Evolutionary conservation across 176 grass and related monocot genomes (phyloP).

Genomic region (Bonia amplexicaulis): DNA sequence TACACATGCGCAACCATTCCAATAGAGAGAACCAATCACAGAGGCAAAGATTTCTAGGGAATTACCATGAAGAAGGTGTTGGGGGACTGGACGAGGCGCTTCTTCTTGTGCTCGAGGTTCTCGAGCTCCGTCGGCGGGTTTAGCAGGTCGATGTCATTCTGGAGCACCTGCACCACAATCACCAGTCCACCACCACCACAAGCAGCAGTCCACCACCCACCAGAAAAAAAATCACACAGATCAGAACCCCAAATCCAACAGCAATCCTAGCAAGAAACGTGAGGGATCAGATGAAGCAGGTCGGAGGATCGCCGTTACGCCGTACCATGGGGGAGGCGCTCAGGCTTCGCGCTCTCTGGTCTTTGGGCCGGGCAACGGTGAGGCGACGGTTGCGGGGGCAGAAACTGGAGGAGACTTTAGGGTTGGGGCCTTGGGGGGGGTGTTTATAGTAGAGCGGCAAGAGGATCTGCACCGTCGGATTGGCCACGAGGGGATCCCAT

Average conservation of each 20-base stretch:
- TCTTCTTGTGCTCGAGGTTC: conserved; percentile 89
- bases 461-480: conserved; percentile 3
- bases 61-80: conserved; percentile 82
- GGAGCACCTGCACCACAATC: conserved; percentile 42
- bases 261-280: neutral
- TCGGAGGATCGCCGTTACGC: neutral
- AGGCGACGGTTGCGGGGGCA: neutral
- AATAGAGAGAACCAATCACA: neutral
- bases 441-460: neutral
- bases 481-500: neutral
- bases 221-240: neutral
- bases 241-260: neutral
- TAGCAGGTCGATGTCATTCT: conserved; percentile 81
- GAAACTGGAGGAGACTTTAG: neutral
- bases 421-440: neutral
- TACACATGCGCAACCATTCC: neutral
- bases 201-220: no score
- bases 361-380: neutral
- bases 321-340: conserved; percentile 23
- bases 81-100: conserved; percentile 80
- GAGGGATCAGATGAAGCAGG: neutral
- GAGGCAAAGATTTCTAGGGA: neutral
- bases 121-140: conserved; percentile 74
- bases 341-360: neutral
- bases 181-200: no score